Evolutionary conservation across 495 filamentous ascomycete genomes (phyloP).

Genomic region (Opeltia flavorubescens): DNA sequence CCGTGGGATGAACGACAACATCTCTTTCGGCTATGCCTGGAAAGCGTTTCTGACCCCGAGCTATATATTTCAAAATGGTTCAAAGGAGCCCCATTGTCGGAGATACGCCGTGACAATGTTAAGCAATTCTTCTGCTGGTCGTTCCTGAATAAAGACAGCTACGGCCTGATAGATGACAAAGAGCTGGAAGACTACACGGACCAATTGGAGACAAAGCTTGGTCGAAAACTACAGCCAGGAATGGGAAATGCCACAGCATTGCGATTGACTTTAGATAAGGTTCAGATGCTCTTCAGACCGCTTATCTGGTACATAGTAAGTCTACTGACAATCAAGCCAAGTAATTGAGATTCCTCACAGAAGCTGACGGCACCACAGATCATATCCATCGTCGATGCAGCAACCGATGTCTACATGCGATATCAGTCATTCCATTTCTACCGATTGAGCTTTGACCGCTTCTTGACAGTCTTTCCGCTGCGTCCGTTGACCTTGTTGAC

Average conservation of each 20-base stretch:
- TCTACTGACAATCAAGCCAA: constrained; percentile 19
- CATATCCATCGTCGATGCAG: constrained; percentile 31
- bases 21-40: constrained; percentile 40
- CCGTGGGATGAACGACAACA: constrained; percentile 24
- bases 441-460: constrained; percentile 18
- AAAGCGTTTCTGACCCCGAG: constrained; percentile 38
- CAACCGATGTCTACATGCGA: constrained; percentile 28
- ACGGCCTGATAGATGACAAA: constrained; percentile 26
- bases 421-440: constrained; percentile 28
- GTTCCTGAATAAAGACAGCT: constrained; percentile 34
- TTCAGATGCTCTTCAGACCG: constrained; percentile 45
- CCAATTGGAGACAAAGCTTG: constrained; percentile 33
- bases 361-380: background rate
- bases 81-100: constrained; percentile 36
- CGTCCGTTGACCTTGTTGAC: constrained; percentile 32
- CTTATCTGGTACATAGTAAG: constrained; percentile 48
- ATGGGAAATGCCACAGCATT: constrained; percentile 38
- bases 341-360: background rate
- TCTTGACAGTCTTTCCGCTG: constrained; percentile 36
- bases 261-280: constrained; percentile 48
- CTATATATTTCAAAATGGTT: constrained; percentile 51
- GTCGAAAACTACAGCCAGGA: constrained; percentile 32
- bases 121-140: constrained; percentile 52
- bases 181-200: constrained; percentile 45
- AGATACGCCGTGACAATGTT: constrained; percentile 52